Evolutionary conservation across 1,284 basidiomycete species (phyloP), one percentile per base, ranked within the genome.

Genomic region (Papiliotrema flavescens): DNA sequence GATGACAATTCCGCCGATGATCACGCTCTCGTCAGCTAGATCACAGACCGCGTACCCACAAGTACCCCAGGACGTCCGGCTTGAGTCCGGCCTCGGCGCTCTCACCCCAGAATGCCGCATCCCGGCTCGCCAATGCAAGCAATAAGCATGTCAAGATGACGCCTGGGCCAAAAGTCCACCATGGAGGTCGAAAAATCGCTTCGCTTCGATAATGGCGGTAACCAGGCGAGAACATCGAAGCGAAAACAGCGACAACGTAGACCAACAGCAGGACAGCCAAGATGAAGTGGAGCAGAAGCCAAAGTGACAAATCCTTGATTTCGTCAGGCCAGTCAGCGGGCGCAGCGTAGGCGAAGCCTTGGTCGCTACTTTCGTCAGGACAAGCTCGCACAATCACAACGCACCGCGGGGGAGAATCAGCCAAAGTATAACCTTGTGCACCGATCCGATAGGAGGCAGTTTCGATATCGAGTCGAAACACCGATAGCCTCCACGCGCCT

Each of bases 261-360:
- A 47, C 23, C n/a, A 58, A n/a, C 13, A 65, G 51, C 32, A 67
- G 42, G 46, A 66, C 48, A 17, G 55, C 51, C 23, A 62, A 35
- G 48, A 65, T 55, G 23, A 69, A 57, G 42, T 67, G 64, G 23
- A 57, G 49, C 6, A 70, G 45, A 4, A 68, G 51, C 22, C 62
- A 40, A 13, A 59, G 23, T 8, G 66, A 63, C 20, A 65, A 5
- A 3, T 53, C 40, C 17, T 51, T 32, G 28, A 63, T 47, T 13
- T 57, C 53, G 5, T 35, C 24, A 11, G 59, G 60, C 65, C 63
- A 69, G 15, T 28, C 26, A 5, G 28, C 11, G 15, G 54, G 56
- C 0, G 47, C 26, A 36, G 47, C 15, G 24, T 58, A 56, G 24
- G 40, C 23, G 37, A 36, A 11, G 3, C 19, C 0, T 9, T 41